Evolutionary conservation across 2,329 filamentous ascomycete genomes (phyloP).

Genomic region (Penicillium sp.): DNA sequence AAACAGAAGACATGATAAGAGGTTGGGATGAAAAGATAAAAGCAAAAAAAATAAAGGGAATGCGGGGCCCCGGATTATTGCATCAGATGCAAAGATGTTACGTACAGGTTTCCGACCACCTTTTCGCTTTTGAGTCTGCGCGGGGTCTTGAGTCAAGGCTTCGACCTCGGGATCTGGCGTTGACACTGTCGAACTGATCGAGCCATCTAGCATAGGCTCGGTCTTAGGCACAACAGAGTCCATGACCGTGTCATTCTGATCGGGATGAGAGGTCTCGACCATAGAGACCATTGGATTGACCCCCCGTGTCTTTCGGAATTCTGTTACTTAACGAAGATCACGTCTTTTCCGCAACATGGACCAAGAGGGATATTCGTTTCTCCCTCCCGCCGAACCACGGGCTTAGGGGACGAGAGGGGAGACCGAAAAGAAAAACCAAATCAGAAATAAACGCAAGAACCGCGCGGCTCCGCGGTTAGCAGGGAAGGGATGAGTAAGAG

Average conservation of each 20-base stretch:
- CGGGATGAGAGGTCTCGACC: slow-evolving; percentile 40
- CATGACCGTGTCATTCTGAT: slow-evolving; percentile 42
- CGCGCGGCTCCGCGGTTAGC: slow-evolving; percentile 41
- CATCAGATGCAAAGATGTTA: slow-evolving; percentile 27
- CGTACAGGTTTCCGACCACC: slow-evolving; percentile 94
- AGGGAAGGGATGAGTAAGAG: slow-evolving; percentile 40
- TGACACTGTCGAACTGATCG: slow-evolving; percentile 47
- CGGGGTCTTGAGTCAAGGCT: slow-evolving; percentile 42
- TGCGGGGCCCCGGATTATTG: slow-evolving; percentile 34
- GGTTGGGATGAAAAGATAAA: background rate
- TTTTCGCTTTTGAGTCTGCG: slow-evolving; percentile 78
- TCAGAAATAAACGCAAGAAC: slow-evolving; percentile 29
- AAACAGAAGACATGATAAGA: background rate
- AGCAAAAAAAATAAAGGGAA: slow-evolving; percentile 14
- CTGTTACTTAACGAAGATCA: slow-evolving; percentile 8
- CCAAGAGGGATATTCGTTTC: slow-evolving; percentile 6
- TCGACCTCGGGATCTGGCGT: slow-evolving; percentile 47
- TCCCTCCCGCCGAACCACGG: slow-evolving; percentile 18
- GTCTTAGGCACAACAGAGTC: slow-evolving; percentile 44
- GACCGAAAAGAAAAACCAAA: too few relatives aligned
- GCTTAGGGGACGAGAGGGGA: slow-evolving; percentile 2
- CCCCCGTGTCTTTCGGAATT: background rate
- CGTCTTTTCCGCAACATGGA: slow-evolving; percentile 6
- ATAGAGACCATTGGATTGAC: slow-evolving; percentile 45
- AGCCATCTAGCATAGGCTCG: slow-evolving; percentile 43